Conservation (phyloP, 192 early-diverging fungal species). For the Coemansia sp. region DNA sequence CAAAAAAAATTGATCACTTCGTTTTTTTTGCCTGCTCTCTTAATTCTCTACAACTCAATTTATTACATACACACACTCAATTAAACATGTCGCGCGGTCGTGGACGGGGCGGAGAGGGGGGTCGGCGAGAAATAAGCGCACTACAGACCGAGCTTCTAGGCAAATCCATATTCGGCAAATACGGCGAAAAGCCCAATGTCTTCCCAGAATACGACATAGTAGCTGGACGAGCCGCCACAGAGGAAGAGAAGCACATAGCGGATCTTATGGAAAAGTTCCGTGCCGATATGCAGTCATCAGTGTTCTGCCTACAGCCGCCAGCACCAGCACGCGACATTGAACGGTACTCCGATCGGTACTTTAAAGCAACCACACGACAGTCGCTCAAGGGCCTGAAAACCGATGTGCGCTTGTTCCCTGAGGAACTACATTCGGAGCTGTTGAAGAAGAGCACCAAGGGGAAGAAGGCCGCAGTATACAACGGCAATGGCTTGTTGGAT, state of each 20-base stretch:
- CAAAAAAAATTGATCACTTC: neutral
- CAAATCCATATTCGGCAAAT: slow-evolving; percentile 21
- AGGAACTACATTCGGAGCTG: slow-evolving; percentile 43
- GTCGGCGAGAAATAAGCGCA: slow-evolving; percentile 36
- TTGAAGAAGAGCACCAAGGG: slow-evolving; percentile 31
- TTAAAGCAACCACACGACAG: slow-evolving; percentile 4
- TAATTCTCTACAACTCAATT: neutral
- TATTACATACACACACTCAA: neutral
- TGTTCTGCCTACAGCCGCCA: slow-evolving; percentile 45
- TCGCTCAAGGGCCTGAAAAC: slow-evolving; percentile 43
- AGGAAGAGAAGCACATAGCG: slow-evolving; percentile 36
- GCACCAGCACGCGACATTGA: slow-evolving; percentile 39
- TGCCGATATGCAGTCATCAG: slow-evolving; percentile 20
- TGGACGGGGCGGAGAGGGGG: slow-evolving; percentile 43
- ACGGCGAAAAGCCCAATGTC: slow-evolving; percentile 2
- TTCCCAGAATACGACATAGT: slow-evolving; percentile 36
- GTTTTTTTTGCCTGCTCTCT: neutral
- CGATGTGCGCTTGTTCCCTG: slow-evolving; percentile 38
- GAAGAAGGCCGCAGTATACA: slow-evolving; percentile 12
- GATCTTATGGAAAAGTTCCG: slow-evolving; percentile 31
- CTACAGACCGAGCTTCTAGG: slow-evolving; percentile 48
- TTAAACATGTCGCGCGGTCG: slow-evolving; percentile 33
- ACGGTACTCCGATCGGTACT: slow-evolving; percentile 50
- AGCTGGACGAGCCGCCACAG: slow-evolving; percentile 11
- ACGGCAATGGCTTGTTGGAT: slow-evolving; percentile 19